Percentiles rank a stretch among this genome's conserved stretches.
These are phyloP conservation scores for Atkinsonella hypoxylon DNA, from an alignment of 2,329 filamentous ascomycete species.

Conservation along the genomic window DNA sequence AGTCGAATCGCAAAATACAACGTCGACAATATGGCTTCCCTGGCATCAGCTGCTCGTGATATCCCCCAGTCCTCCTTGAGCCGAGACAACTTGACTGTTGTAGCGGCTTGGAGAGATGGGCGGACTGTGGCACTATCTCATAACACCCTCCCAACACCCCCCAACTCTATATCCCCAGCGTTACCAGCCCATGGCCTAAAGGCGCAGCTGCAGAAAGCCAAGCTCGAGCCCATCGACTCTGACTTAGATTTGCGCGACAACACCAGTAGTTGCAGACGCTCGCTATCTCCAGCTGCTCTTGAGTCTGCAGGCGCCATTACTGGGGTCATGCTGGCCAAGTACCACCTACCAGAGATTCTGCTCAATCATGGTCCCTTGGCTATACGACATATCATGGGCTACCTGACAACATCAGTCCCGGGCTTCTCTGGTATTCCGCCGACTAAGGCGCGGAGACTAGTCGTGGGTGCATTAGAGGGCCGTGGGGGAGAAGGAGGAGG, in stretches of 20 bases:
- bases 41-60: conserved; percentile 57
- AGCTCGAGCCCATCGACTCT: conserved; percentile 60
- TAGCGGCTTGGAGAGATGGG: conserved; percentile 54
- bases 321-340: conserved; percentile 70
- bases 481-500: conserved; percentile 53
- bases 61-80: conserved; percentile 47
- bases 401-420: conserved; percentile 83
- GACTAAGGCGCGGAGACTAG: conserved; percentile 78
- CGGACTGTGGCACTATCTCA: conserved; percentile 46
- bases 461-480: conserved; percentile 85
- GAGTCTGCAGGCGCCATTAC: conserved; percentile 79
- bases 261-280: conserved; percentile 18
- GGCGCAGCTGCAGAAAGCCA: conserved; percentile 49
- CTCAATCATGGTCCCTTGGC: conserved; percentile 81
- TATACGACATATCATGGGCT: conserved; percentile 91
- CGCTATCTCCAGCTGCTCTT: conserved; percentile 35
- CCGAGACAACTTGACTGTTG: conserved; percentile 63
- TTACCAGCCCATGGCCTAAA: conserved; percentile 72
- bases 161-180: conserved; percentile 86
- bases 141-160: conserved; percentile 71
- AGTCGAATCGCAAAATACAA: conserved; percentile 20
- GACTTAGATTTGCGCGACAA: conserved; percentile 74
- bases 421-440: conserved; percentile 84
- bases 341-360: conserved; percentile 83
- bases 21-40: conserved; percentile 45